These are phyloP conservation scores for Combretum micranthum DNA, from an alignment of 345 rosid species.

Conservation along the genomic window DNA sequence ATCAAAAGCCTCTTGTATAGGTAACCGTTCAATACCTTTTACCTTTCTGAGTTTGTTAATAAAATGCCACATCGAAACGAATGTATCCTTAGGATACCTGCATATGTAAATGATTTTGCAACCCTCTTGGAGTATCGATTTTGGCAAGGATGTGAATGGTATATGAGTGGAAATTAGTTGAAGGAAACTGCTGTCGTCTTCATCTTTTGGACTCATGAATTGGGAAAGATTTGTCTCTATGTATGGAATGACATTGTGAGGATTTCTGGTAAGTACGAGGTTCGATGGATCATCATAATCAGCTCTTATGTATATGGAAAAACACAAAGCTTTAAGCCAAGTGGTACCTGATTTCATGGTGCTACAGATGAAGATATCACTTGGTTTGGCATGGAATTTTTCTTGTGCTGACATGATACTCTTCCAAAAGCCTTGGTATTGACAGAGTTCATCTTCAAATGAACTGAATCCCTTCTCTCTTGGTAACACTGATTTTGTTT, in stretches of 20 bases:
- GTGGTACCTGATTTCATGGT: conserved; percentile 5
- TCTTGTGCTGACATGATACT: not conserved
- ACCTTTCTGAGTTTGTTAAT: not conserved
- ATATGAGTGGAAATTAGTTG: not conserved
- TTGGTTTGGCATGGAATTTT: conserved; percentile 1
- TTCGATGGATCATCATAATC: no score
- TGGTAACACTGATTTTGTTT: no score
- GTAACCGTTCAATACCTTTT: not conserved
- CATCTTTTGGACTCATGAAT: not conserved
- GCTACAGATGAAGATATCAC: conserved; percentile 1
- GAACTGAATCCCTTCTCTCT: no score
- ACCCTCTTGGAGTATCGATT: no score
- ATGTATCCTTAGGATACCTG: not conserved
- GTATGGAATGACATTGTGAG: not conserved
- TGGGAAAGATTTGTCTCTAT: not conserved
- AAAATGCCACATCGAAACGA: conserved; percentile 4
- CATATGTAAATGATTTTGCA: conserved; percentile 3
- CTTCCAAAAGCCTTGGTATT: conserved; percentile 9
- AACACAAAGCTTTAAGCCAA: no score
- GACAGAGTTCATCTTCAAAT: no score
- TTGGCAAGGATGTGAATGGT: no score
- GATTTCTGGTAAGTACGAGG: conserved; percentile 3
- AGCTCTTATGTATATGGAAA: no score
- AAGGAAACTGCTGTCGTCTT: not conserved
- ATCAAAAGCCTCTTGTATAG: not conserved